Base-by-base conservation (phyloP, 345 rosid genomes). In the Gynandropsis gynandra region DNA sequence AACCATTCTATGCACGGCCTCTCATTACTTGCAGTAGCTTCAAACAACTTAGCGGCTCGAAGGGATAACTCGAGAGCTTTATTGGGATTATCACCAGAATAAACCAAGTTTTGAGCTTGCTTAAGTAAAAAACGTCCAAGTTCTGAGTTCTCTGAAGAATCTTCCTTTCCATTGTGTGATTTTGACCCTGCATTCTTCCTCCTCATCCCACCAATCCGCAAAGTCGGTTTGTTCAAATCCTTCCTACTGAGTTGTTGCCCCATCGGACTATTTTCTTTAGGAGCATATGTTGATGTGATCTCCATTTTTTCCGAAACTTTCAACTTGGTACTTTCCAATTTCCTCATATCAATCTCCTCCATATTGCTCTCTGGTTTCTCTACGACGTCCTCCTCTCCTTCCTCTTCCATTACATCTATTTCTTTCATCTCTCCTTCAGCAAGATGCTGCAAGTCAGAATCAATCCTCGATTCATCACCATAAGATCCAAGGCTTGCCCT, bases 391-490 rank as follows among this genome's bases (percentile, higher is more conserved):
- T 58, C 54, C 16, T 68, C 77, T 35, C 47, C 52, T 10, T 64
- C 83, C 47, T 69, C 79, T 49, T 80, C 71, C 60, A 79, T 72
- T 45, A 70, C 62, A 53, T 76, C 72, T 47, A 74, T 67, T 68
- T 77, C 83, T 56, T 63, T 71, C 71, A 70, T 76, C 65, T 79
- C 89, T 63, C 80, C 82, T 42, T 78, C 74, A 24, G 71, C 85
- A 42, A 90, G 92, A 69, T 87, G 83, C 64, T 65, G 65, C 63
- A 90, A 58, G 68, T 90, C 95, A 3, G 79, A 82, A 61, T 87
- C 95, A 34, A 90, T 84, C 72, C 93, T 84, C 0, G 95, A 90
- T 72, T 90, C 98, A 49, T 80, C 89, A 4, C 82, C 96, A 61
- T 74, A 76, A 0, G 87, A 80, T 29, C 79, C 89, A 73, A 71